Conservation (phyloP, 768 basidiomycete species). For the Neoboletus brunneissimus region DNA sequence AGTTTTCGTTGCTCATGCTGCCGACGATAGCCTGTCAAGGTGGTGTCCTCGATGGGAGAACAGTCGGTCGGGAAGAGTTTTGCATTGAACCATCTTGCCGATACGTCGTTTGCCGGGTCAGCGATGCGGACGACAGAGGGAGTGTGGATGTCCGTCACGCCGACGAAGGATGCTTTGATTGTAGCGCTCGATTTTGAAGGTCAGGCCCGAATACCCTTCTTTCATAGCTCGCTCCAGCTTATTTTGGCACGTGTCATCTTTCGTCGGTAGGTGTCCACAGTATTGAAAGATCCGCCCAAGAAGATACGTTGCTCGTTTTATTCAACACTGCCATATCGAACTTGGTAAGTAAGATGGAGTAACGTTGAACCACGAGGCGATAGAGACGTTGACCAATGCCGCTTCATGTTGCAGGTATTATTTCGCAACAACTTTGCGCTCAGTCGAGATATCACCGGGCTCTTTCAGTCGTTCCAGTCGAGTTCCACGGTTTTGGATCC, state of each 20-base stretch:
- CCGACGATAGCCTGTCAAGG: too few relatives aligned
- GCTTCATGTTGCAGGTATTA: slow-evolving; percentile 41
- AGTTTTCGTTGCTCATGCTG: too few relatives aligned
- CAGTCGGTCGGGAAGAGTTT: too few relatives aligned
- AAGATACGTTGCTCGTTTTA: slow-evolving; percentile 59
- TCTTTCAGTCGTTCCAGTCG: slow-evolving; percentile 61
- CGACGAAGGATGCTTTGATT: too few relatives aligned
- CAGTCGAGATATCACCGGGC: slow-evolving; percentile 55
- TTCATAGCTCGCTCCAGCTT: background rate
- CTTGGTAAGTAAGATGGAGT: slow-evolving; percentile 38
- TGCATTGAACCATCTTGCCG: too few relatives aligned
- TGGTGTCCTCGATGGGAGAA: too few relatives aligned
- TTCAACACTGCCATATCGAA: slow-evolving; percentile 69
- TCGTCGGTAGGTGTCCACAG: slow-evolving; percentile 52
- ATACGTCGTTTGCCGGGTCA: too few relatives aligned
- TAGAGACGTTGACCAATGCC: background rate
- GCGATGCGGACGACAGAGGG: too few relatives aligned
- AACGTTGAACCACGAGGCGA: too few relatives aligned
- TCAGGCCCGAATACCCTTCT: slow-evolving; percentile 1
- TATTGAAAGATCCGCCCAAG: slow-evolving; percentile 61
- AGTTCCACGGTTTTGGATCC: slow-evolving; percentile 60
- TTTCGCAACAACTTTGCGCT: slow-evolving; percentile 67
- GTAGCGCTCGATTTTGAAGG: slow-evolving; percentile 72
- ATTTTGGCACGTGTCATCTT: background rate
- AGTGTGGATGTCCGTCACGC: too few relatives aligned